A percentile compares a stretch with the other conserved stretches of the same genome.
These are phyloP conservation scores for Starmerella bombi DNA, from an alignment of 805 yeast species.

Conservation along the genomic window DNA sequence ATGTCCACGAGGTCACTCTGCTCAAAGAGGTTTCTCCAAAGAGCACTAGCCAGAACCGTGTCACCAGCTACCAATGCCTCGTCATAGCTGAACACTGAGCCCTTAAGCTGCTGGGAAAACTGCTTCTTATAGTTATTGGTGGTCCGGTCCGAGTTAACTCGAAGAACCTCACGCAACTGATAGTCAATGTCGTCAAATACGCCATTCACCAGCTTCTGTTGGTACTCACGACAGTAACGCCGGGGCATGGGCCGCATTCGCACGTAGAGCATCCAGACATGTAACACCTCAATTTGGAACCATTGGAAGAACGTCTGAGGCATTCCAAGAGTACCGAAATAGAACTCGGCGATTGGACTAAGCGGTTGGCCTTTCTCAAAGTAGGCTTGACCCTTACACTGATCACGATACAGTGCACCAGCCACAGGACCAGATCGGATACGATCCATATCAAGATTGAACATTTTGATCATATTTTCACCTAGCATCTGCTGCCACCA, in stretches of 20 bases:
- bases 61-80: slow-evolving; percentile 79
- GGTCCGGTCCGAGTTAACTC: slow-evolving; percentile 64
- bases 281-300: slow-evolving; percentile 85
- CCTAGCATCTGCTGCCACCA: slow-evolving; percentile 27
- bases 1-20: slow-evolving; percentile 71
- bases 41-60: slow-evolving; percentile 32
- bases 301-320: slow-evolving; percentile 89
- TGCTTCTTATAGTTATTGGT: slow-evolving; percentile 80
- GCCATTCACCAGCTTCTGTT: slow-evolving; percentile 80
- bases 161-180: slow-evolving; percentile 74
- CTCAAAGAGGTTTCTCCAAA: slow-evolving; percentile 71
- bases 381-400: slow-evolving; percentile 70
- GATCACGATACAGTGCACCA: slow-evolving; percentile 73
- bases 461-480: slow-evolving; percentile 28
- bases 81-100: slow-evolving; percentile 79
- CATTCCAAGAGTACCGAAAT: slow-evolving; percentile 68
- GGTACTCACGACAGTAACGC: slow-evolving; percentile 76
- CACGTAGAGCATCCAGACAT: slow-evolving; percentile 84
- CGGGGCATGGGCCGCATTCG: slow-evolving; percentile 96
- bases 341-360: slow-evolving; percentile 63
- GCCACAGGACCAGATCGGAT: slow-evolving; percentile 90
- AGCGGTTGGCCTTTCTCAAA: slow-evolving; percentile 28
- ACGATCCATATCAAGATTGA: slow-evolving; percentile 79
- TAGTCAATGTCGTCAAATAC: slow-evolving; percentile 81
- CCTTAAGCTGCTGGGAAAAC: slow-evolving; percentile 79